phyloP scores from a whole-genome alignment of 2,329 filamentous ascomycete genomes.

The Paracamarosporium sp. region DNA sequence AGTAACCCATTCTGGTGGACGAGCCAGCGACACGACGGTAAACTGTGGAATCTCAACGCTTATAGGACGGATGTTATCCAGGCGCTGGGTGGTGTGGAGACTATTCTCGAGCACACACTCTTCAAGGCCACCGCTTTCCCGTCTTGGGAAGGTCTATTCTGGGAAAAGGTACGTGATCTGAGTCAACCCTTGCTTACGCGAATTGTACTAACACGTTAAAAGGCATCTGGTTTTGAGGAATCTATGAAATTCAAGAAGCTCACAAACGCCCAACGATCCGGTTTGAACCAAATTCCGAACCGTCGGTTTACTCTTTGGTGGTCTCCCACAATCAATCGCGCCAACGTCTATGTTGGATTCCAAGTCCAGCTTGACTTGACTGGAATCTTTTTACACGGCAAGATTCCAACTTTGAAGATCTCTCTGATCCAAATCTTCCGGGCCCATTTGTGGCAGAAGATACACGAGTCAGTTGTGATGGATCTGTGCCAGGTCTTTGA shows the following conservation, averaged over 20 bases:
- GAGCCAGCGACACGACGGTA: constrained; percentile 94
- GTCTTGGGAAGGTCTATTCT: constrained; percentile 95
- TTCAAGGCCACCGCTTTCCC: constrained; percentile 98
- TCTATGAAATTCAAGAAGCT: constrained; percentile 99
- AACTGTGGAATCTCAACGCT: constrained; percentile 95
- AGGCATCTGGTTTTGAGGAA: constrained; percentile 43
- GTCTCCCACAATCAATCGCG: constrained; percentile 88
- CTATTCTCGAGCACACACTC: constrained; percentile 93
- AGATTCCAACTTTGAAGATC: constrained; percentile 97
- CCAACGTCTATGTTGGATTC: constrained; percentile 99
- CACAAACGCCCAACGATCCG: constrained; percentile 94
- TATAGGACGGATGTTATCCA: constrained; percentile 98
- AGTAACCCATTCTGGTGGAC: constrained; percentile 99
- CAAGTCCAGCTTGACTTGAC: constrained; percentile 97
- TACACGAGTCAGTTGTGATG: constrained; percentile 98
- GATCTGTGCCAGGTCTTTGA: constrained; percentile 98
- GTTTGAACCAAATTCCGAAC: constrained; percentile 98
- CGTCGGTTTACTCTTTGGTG: constrained; percentile 99
- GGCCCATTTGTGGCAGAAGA: constrained; percentile 99
- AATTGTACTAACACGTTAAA: constrained; percentile 2
- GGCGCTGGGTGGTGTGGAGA: constrained; percentile 94
- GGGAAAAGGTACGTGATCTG: constrained; percentile 59
- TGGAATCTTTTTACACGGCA: constrained; percentile 98
- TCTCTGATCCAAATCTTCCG: constrained; percentile 99
- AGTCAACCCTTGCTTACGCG: too few species aligned